Percentiles rank a stretch among this genome's conserved stretches.
Conservation (phyloP, 2,329 filamentous ascomycete genomes). For the Fusarium haematococcum region DNA sequence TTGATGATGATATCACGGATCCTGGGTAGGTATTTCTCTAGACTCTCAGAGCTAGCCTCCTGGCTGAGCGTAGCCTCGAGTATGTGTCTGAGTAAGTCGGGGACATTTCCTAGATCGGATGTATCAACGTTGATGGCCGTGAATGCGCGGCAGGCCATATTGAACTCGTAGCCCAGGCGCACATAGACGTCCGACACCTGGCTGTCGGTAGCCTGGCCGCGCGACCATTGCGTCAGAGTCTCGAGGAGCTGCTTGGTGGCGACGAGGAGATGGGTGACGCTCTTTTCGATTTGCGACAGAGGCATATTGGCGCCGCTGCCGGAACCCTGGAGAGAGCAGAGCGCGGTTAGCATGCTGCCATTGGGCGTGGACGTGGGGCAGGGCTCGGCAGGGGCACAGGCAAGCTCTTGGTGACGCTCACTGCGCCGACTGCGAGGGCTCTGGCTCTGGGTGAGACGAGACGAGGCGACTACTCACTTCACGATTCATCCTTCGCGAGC, state of each 20-base stretch:
- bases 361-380: constrained; percentile 32
- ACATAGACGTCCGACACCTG: constrained; percentile 99
- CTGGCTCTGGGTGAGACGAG: neutral
- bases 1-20: constrained; percentile 99
- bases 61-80: constrained; percentile 97
- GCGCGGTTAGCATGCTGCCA: constrained; percentile 40
- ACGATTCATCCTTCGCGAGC: constrained; percentile 49
- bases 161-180: constrained; percentile 97
- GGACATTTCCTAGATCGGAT: constrained; percentile 92
- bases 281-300: constrained; percentile 98
- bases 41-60: constrained; percentile 91
- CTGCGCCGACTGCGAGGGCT: neutral
- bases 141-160: constrained; percentile 97
- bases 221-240: constrained; percentile 97
- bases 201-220: constrained; percentile 88
- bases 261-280: constrained; percentile 95
- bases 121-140: constrained; percentile 97
- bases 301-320: constrained; percentile 76
- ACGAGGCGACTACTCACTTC: constrained; percentile 46
- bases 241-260: constrained; percentile 98
- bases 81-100: constrained; percentile 88
- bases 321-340: constrained; percentile 51
- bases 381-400: constrained; percentile 36
- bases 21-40: constrained; percentile 92
- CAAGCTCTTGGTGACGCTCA: constrained; percentile 2